These are phyloP conservation scores for Grifola frondosa DNA, from an alignment of 1,284 basidiomycete species.

Conservation along the genomic window DNA sequence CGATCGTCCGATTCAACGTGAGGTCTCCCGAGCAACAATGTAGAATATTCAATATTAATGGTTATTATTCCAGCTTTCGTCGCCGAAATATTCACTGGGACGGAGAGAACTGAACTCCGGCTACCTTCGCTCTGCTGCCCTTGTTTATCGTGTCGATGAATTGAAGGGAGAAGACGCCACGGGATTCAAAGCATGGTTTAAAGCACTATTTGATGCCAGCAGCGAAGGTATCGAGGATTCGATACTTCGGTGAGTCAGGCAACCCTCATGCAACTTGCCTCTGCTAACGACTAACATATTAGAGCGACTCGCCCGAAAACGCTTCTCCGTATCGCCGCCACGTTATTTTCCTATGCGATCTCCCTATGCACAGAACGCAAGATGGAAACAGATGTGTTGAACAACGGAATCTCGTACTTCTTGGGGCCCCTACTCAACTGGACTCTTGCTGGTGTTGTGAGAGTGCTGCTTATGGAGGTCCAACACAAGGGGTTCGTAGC, in stretches of 20 bases:
- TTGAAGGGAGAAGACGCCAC: slow-evolving; percentile 48
- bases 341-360: slow-evolving; percentile 65
- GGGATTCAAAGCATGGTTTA: slow-evolving; percentile 64
- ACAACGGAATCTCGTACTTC: slow-evolving; percentile 77
- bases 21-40: too few species aligned
- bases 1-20: slow-evolving; percentile 63
- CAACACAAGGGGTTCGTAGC: slow-evolving; percentile 52
- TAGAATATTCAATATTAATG: neutral
- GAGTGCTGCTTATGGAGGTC: slow-evolving; percentile 60
- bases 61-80: slow-evolving; percentile 14
- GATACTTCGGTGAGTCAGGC: slow-evolving; percentile 57
- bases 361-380: slow-evolving; percentile 45
- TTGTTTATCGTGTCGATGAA: slow-evolving; percentile 41
- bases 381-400: slow-evolving; percentile 63
- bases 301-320: slow-evolving; percentile 58
- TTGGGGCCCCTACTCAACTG: slow-evolving; percentile 69
- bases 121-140: slow-evolving; percentile 51
- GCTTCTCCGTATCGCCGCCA: slow-evolving; percentile 63
- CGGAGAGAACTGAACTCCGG: slow-evolving; percentile 46
- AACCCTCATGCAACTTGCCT: neutral
- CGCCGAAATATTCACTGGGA: slow-evolving; percentile 31
- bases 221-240: slow-evolving; percentile 82
- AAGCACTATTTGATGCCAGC: slow-evolving; percentile 70
- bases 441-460: slow-evolving; percentile 74
- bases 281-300: slow-evolving; percentile 1